These are phyloP conservation scores for Penicillium bovifimosum DNA, from an alignment of 495 filamentous ascomycete species.

Conservation along the genomic window DNA sequence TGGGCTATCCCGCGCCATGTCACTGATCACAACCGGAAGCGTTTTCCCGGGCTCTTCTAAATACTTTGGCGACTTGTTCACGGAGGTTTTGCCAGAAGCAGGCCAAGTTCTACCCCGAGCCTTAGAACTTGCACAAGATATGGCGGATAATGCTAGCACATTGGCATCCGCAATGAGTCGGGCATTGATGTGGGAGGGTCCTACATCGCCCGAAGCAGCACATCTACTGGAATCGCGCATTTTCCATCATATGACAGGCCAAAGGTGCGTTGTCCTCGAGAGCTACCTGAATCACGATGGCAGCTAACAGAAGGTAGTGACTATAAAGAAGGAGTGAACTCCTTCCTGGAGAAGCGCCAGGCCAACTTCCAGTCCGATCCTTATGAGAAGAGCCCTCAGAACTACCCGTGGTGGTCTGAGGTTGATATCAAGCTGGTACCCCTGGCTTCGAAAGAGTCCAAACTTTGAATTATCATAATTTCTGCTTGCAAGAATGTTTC, in stretches of 20 bases:
- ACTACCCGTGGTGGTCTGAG: conserved; percentile 27
- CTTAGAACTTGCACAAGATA: too few species aligned
- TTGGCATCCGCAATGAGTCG: conserved; percentile 49
- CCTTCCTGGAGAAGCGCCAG: conserved; percentile 43
- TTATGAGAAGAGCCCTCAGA: not conserved
- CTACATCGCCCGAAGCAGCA: conserved; percentile 45
- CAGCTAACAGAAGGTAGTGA: conserved; percentile 18
- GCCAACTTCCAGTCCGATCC: too few species aligned
- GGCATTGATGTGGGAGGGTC: conserved; percentile 51
- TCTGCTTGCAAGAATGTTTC: not conserved
- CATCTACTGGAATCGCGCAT: conserved; percentile 54
- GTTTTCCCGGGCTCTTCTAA: too few species aligned
- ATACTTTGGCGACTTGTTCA: too few species aligned
- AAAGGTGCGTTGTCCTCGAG: conserved; percentile 10
- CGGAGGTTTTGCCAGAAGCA: too few species aligned
- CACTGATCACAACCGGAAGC: too few species aligned
- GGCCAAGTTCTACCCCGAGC: too few species aligned
- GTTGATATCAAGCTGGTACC: conserved; percentile 5
- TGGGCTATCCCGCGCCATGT: too few species aligned
- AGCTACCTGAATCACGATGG: too few species aligned
- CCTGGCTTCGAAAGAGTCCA: too few species aligned
- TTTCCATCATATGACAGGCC: conserved; percentile 48
- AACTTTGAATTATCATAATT: too few species aligned
- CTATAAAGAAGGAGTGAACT: conserved; percentile 38
- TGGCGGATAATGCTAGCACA: not conserved